Base-by-base conservation (phyloP, 1,284 basidiomycete species). In the Heterobasidion occidentale region DNA sequence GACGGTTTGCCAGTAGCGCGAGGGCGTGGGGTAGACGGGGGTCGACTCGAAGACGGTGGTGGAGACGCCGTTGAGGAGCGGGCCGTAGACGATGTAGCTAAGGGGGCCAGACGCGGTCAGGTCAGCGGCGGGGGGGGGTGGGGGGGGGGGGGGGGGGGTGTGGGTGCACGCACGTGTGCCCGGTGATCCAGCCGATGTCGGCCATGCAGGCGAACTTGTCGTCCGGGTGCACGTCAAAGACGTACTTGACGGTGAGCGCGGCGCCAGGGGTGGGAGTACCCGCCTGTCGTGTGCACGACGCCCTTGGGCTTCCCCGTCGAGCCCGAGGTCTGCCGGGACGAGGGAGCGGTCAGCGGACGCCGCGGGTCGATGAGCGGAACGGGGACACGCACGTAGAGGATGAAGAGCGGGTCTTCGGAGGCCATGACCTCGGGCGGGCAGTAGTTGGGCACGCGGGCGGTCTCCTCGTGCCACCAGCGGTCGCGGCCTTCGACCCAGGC, bases 111-210 rank as follows among this genome's bases (percentile, higher is more conserved):
- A n/a, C n/a, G n/a, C n/a, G n/a, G n/a, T n/a, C n/a, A n/a, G n/a
- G n/a, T n/a, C n/a, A n/a, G n/a, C n/a, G n/a, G n/a, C n/a, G n/a
- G n/a, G n/a, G n/a, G n/a, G n/a, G n/a, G n/a, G n/a, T n/a, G n/a
- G n/a, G n/a, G n/a, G n/a, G n/a, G n/a, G n/a, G n/a, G n/a, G n/a
- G n/a, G n/a, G n/a, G n/a, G n/a, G n/a, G n/a, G n/a, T n/a, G n/a
- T n/a, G n/a, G n/a, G n/a, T n/a, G n/a, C 53, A 71, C 78, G 61
- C 65, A 91, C 72, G 92, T 92, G 77, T 98, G 96, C 44, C 96
- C 96, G 4, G 96, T 99, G 74, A 99, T 98, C 96, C 96, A 99
- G 65, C 96, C 96, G 57, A 99, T 83, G 69, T 99, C 96, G 60
- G 96, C 96, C 95, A 98, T 96, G 78, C 97, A 99, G 6, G 90